Evolutionary conservation across 2,329 filamentous ascomycete genomes (phyloP).

Genomic region (Arthrobotrys megalospora): DNA sequence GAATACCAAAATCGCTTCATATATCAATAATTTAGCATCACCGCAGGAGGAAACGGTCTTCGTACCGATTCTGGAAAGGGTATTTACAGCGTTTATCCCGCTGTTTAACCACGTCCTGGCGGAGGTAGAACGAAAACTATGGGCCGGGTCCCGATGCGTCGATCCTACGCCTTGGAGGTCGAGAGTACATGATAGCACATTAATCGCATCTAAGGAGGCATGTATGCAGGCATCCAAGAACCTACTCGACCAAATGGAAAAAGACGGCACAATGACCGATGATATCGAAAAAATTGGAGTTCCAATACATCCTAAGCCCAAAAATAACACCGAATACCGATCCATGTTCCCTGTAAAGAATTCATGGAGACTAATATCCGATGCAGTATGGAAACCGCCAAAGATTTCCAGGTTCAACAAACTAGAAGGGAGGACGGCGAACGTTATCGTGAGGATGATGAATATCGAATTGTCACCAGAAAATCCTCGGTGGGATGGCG

Average conservation of each 20-base stretch:
- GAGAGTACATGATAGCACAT: background rate
- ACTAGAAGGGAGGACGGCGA: conserved; percentile 69
- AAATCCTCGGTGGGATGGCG: conserved; percentile 70
- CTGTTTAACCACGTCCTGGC: conserved; percentile 33
- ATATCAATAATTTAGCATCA: conserved; percentile 29
- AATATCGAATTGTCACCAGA: conserved; percentile 74
- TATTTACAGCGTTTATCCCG: conserved; percentile 21
- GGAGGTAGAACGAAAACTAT: background rate
- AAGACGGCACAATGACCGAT: background rate
- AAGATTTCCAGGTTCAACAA: background rate
- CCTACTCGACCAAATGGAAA: conserved; percentile 1
- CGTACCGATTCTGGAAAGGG: conserved; percentile 5
- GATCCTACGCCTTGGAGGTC: conserved; percentile 8
- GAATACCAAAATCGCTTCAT: conserved; percentile 10
- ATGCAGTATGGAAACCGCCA: conserved; percentile 3
- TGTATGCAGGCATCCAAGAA: background rate
- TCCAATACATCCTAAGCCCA: background rate
- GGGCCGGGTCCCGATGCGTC: background rate
- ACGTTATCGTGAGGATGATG: conserved; percentile 77
- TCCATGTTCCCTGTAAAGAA: conserved; percentile 5
- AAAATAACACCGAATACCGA: no score
- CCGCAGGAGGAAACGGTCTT: background rate
- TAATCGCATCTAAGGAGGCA: background rate
- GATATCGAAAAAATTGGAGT: background rate
- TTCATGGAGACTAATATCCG: background rate